Percentiles rank a stretch among this genome's conserved stretches.
Evolutionary conservation across 2,329 filamentous ascomycete genomes (phyloP).

Genomic region (Pseudocercospora macadamiae): DNA sequence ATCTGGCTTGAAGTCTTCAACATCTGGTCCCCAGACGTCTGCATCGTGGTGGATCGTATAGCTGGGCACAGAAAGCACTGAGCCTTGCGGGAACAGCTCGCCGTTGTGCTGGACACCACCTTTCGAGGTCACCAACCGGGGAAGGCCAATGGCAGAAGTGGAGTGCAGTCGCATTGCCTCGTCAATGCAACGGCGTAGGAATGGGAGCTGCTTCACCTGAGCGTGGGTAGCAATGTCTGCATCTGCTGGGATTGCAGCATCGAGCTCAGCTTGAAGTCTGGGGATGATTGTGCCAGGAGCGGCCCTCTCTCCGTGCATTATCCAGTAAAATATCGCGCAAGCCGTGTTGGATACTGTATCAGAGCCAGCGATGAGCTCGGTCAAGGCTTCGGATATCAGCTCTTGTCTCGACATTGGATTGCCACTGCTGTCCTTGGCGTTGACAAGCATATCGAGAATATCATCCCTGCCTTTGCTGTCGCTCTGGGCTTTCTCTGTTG

Average conservation of each 20-base stretch:
- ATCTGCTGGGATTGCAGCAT: slow-evolving; percentile 28
- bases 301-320: slow-evolving; percentile 29
- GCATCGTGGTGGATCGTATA: slow-evolving; percentile 42
- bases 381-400: slow-evolving; percentile 39
- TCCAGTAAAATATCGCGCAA: slow-evolving; percentile 32
- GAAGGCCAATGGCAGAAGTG: slow-evolving; percentile 32
- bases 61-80: slow-evolving; percentile 41
- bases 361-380: slow-evolving; percentile 41
- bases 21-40: slow-evolving; percentile 40
- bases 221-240: slow-evolving; percentile 23
- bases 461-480: slow-evolving; percentile 29
- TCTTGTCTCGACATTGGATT: slow-evolving; percentile 36
- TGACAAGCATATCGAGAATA: slow-evolving; percentile 38
- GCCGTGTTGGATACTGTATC: slow-evolving; percentile 41
- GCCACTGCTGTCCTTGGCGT: slow-evolving; percentile 36
- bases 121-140: slow-evolving; percentile 31
- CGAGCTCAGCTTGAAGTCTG: slow-evolving; percentile 35
- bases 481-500: slow-evolving; percentile 8
- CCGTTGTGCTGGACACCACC: slow-evolving; percentile 32
- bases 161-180: slow-evolving; percentile 39
- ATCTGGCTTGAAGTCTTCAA: slow-evolving; percentile 39
- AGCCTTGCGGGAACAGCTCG: slow-evolving; percentile 32
- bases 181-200: slow-evolving; percentile 37
- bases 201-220: slow-evolving; percentile 35
- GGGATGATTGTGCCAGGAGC: slow-evolving; percentile 31